phyloP scores from a whole-genome alignment of 2,329 filamentous ascomycete species.

The Lecanosticta acicola region DNA sequence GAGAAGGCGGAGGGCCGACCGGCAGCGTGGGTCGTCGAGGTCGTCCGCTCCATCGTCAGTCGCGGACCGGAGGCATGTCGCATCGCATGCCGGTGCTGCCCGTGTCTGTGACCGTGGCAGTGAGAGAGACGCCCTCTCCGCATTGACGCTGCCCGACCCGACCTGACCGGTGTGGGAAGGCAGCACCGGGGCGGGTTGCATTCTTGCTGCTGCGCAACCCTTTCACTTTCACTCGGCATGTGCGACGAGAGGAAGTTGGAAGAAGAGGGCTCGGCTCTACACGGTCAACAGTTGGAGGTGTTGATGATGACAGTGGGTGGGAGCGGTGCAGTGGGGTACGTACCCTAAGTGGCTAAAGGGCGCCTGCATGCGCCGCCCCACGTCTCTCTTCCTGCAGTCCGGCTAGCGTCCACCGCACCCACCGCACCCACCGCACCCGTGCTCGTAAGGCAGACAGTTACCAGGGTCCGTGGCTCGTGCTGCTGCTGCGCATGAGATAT shows the following conservation, averaged over 20 bases:
- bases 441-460: constrained; percentile 10
- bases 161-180: background rate
- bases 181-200: background rate
- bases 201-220: background rate
- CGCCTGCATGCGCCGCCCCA: background rate
- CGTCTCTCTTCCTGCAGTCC: background rate
- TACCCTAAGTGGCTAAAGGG: background rate
- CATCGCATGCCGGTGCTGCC: too few relatives aligned
- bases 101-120: too few relatives aligned
- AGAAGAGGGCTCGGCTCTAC: too few relatives aligned
- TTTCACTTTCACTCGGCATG: too few relatives aligned
- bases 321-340: too few relatives aligned
- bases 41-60: background rate
- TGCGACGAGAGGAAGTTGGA: too few relatives aligned
- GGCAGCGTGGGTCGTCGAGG: constrained; percentile 5
- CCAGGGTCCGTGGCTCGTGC: constrained; percentile 18
- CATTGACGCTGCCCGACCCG: background rate
- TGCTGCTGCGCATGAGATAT: constrained; percentile 27
- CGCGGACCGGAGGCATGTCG: background rate
- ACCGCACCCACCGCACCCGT: too few relatives aligned
- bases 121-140: background rate
- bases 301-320: too few relatives aligned
- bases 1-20: constrained; percentile 3
- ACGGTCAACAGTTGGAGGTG: too few relatives aligned
- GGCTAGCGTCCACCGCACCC: background rate